Conservation (phyloP, 1,284 basidiomycete genomes). For the Ceratobasidium sp. region DNA sequence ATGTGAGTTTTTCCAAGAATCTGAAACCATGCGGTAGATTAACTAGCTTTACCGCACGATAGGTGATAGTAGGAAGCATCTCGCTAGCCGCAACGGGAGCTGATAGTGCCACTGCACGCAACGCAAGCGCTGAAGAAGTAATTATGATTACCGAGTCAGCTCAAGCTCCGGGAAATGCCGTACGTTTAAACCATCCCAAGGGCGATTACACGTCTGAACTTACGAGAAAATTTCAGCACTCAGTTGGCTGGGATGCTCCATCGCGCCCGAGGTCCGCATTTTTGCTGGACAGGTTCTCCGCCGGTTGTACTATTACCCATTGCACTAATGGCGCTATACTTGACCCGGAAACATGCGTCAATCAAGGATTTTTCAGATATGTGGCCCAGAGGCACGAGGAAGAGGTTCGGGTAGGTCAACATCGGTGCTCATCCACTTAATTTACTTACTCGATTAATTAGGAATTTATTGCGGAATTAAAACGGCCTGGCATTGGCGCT, state of each 20-base stretch:
- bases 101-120: constrained; percentile 11
- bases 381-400: constrained; percentile 68
- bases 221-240: constrained; percentile 3
- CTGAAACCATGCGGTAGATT: not conserved
- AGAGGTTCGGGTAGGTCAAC: constrained; percentile 58
- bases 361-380: constrained; percentile 76
- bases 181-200: not conserved
- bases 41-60: not conserved
- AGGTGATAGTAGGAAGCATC: constrained; percentile 41
- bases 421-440: too few relatives aligned
- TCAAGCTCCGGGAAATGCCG: not conserved
- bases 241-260: constrained; percentile 16
- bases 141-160: constrained; percentile 8
- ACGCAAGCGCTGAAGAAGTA: constrained; percentile 33
- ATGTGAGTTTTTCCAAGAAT: constrained; percentile 10
- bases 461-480: constrained; percentile 21
- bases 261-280: constrained; percentile 75
- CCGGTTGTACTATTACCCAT: constrained; percentile 69
- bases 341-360: constrained; percentile 64
- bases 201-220: not conserved
- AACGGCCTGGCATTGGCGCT: constrained; percentile 19
- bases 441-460: not conserved
- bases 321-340: constrained; percentile 76
- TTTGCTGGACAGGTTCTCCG: constrained; percentile 76
- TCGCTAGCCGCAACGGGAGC: constrained; percentile 3